phyloP scores from a whole-genome alignment of 306 rosid species.

The Herpetospermum pedunculosum region DNA sequence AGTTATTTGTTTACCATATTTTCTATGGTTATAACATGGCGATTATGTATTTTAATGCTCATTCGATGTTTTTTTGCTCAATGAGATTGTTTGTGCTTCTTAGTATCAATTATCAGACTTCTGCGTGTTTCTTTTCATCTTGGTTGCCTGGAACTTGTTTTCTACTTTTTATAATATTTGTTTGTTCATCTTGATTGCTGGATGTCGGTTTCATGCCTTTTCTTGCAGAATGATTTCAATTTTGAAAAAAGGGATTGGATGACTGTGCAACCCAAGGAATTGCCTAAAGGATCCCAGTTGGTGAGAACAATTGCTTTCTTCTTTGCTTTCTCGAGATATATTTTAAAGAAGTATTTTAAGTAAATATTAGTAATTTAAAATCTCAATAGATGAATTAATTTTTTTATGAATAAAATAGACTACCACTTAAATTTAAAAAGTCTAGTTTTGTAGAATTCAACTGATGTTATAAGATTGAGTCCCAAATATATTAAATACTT shows the following conservation, averaged over 20 bases:
- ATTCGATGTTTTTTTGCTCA: no score
- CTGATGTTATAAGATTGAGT: background rate
- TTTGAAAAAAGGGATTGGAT: slow-evolving; percentile 95
- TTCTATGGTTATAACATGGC: no score
- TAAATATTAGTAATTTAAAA: background rate
- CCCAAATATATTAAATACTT: background rate
- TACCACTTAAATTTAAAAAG: background rate
- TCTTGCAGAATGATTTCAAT: slow-evolving; percentile 65
- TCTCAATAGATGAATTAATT: background rate
- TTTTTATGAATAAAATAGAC: background rate
- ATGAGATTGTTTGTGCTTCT: background rate
- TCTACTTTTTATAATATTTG: background rate
- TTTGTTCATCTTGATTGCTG: background rate
- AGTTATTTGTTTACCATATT: background rate
- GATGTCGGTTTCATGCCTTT: background rate
- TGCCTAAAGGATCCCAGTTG: slow-evolving; percentile 61
- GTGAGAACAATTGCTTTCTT: slow-evolving; percentile 28
- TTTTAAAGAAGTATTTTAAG: background rate
- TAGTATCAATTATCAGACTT: background rate
- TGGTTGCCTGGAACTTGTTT: background rate
- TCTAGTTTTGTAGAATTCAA: background rate
- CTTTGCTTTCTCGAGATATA: background rate
- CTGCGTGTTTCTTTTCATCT: background rate
- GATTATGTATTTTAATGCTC: no score
- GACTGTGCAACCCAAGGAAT: slow-evolving; percentile 48